Percentiles rank a stretch among this genome's conserved stretches.
Conservation (phyloP, 163 green algal genomes). For the Coccomyxa subellipsoidea region DNA sequence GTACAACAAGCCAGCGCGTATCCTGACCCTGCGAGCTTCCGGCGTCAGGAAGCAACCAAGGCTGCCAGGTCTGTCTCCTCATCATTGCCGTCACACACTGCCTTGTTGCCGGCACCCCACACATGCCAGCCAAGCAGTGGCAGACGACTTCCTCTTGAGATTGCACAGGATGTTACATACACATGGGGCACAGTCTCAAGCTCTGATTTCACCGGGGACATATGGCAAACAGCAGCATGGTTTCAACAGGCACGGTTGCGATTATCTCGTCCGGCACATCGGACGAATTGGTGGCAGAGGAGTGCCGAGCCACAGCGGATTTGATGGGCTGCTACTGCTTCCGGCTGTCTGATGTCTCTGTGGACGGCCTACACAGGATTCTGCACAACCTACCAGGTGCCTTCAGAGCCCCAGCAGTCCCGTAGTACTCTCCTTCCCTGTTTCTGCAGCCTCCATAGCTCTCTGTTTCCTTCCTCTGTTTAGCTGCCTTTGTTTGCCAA, state of each 20-base stretch:
- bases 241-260: constrained; percentile 55
- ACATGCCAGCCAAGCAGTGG: too few species aligned
- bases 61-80: constrained; percentile 29
- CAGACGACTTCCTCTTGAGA: too few species aligned
- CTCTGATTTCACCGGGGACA: too few species aligned
- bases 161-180: too few species aligned
- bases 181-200: too few species aligned
- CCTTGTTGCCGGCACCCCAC: background rate
- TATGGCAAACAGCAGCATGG: too few species aligned
- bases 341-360: constrained; percentile 56
- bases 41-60: constrained; percentile 30
- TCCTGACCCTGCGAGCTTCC: constrained; percentile 30
- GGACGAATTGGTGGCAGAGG: constrained; percentile 54
- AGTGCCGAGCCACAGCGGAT: constrained; percentile 59
- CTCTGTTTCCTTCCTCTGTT: too few species aligned
- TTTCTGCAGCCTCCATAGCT: too few species aligned
- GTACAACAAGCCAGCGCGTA: constrained; percentile 33
- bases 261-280: constrained; percentile 66
- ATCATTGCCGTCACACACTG: background rate
- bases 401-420: too few species aligned
- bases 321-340: constrained; percentile 65
- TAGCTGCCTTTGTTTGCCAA: too few species aligned
- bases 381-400: constrained; percentile 38
- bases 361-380: constrained; percentile 62
- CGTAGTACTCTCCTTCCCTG: too few species aligned